A percentile compares a stretch with the other conserved stretches of the same genome.
Conservation (phyloP, 768 basidiomycete species). For the Lactifluus piperatus region DNA sequence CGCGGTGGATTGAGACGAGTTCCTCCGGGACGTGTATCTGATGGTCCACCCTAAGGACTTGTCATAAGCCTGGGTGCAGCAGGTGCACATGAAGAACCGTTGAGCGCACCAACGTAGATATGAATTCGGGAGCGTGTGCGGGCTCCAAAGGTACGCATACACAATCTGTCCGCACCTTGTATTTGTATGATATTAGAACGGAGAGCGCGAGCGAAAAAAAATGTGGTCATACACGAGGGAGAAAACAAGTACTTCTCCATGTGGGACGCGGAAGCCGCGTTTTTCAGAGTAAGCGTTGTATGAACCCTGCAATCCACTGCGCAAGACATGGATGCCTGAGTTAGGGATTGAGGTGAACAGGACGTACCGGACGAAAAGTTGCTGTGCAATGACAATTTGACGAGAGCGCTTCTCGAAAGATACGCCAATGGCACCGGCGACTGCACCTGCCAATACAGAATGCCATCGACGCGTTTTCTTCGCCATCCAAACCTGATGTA, state of each 20-base stretch:
- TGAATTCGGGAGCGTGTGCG: conserved; percentile 75
- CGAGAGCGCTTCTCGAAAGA: conserved; percentile 67
- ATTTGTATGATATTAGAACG: not conserved
- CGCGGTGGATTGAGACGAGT: conserved; percentile 51
- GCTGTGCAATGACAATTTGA: conserved; percentile 66
- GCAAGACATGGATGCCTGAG: not conserved
- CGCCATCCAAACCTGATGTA: conserved; percentile 51
- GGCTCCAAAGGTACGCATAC: conserved; percentile 67
- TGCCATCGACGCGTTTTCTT: conserved; percentile 74
- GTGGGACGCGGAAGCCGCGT: conserved; percentile 60
- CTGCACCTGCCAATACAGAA: conserved; percentile 65
- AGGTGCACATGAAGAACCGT: not conserved
- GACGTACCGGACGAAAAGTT: conserved; percentile 78
- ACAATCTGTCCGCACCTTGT: conserved; percentile 83
- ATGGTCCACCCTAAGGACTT: conserved; percentile 21
- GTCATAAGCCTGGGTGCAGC: not conserved
- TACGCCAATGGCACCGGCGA: conserved; percentile 66
- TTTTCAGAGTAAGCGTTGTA: conserved; percentile 72
- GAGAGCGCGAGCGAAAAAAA: not conserved
- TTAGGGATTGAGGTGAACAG: not conserved
- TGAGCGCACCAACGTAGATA: conserved; percentile 60
- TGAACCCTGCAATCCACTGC: conserved; percentile 80
- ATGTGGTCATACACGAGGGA: conserved; percentile 48
- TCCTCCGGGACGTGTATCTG: conserved; percentile 57
- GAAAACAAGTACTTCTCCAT: conserved; percentile 81